A percentile compares a stretch with the other conserved stretches of the same genome.
phyloP scores from a whole-genome alignment of 1,284 basidiomycete genomes.

The Ceratobasidium papillatum region DNA sequence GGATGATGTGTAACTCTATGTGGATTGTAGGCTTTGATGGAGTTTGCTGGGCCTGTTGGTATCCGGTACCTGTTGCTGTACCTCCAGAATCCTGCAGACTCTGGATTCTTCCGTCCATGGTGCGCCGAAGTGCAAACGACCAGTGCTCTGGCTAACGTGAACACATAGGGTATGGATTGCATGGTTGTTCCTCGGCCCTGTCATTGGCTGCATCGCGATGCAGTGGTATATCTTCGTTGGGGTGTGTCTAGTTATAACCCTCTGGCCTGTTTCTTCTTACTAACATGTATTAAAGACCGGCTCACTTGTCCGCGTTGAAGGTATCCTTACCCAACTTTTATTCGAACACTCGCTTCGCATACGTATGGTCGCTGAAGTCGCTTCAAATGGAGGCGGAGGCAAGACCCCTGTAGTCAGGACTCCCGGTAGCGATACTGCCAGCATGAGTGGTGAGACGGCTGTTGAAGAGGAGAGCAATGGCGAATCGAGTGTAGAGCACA shows the following conservation, averaged over 20 bases:
- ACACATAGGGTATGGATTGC: slow-evolving; percentile 66
- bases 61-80: slow-evolving; percentile 49
- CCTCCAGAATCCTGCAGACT: slow-evolving; percentile 57
- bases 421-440: slow-evolving; percentile 43
- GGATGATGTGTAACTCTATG: no score
- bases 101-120: slow-evolving; percentile 56
- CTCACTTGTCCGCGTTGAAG: slow-evolving; percentile 62
- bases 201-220: slow-evolving; percentile 51
- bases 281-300: slow-evolving; percentile 50
- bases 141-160: neutral
- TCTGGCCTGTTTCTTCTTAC: no score
- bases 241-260: no score
- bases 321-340: slow-evolving; percentile 72
- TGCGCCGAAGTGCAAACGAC: neutral
- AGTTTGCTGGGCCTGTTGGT: slow-evolving; percentile 28
- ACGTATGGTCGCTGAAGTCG: slow-evolving; percentile 55
- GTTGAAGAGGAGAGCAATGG: slow-evolving; percentile 29
- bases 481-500: slow-evolving; percentile 41
- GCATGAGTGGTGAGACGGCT: slow-evolving; percentile 44
- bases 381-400: neutral
- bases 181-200: slow-evolving; percentile 67
- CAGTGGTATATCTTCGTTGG: slow-evolving; percentile 54
- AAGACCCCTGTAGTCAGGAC: slow-evolving; percentile 40
- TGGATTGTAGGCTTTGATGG: slow-evolving; percentile 17
- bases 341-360: slow-evolving; percentile 76